A percentile compares a stretch with the other conserved stretches of the same genome.
Evolutionary conservation across 2,329 filamentous ascomycete species (phyloP).

Genomic region (Epichloe gansuensis): DNA sequence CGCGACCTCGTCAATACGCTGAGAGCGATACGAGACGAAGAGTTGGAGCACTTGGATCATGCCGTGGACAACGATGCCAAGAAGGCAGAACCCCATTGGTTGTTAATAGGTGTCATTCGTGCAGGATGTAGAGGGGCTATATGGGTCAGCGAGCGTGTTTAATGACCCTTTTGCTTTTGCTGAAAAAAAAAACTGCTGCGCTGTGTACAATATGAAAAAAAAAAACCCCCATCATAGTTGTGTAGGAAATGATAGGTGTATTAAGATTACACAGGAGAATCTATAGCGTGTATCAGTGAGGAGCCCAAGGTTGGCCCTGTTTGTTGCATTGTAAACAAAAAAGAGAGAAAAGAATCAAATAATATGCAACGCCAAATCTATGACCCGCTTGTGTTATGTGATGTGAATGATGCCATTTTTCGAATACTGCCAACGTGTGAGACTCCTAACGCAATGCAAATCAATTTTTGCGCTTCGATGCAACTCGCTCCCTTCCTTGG

Average conservation of each 20-base stretch:
- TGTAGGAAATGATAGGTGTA: neutral
- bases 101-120: conserved; percentile 75
- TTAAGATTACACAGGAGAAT: conserved; percentile 2
- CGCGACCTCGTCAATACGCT: conserved; percentile 58
- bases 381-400: neutral
- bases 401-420: neutral
- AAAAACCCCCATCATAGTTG: too few relatives aligned
- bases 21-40: conserved; percentile 80
- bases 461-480: conserved; percentile 19
- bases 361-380: conserved; percentile 2
- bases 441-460: conserved; percentile 2
- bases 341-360: neutral
- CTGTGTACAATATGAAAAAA: too few relatives aligned
- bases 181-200: neutral
- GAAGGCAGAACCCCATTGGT: conserved; percentile 77
- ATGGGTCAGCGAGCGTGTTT: conserved; percentile 72
- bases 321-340: neutral
- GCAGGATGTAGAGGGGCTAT: conserved; percentile 88
- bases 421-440: neutral
- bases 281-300: neutral
- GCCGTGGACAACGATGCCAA: conserved; percentile 89
- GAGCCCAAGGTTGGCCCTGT: neutral
- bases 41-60: conserved; percentile 91
- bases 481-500: neutral
- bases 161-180: conserved; percentile 7